phyloP scores from a whole-genome alignment of 1,284 basidiomycete genomes.

The Ceratobasidium papillatum region DNA sequence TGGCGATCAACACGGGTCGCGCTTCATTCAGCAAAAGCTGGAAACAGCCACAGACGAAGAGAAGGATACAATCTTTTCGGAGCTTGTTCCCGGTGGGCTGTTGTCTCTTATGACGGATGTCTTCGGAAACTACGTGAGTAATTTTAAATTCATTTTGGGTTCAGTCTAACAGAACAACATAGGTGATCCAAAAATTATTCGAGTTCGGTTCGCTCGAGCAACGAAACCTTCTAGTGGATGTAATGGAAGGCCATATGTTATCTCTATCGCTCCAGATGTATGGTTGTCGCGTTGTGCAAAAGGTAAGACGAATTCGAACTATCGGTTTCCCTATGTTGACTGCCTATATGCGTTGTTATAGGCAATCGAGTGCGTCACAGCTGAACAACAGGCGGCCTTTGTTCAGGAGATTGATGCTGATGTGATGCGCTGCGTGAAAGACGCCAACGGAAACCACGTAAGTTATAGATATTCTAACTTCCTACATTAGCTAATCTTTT shows the following conservation, averaged over 20 bases:
- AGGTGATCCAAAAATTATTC: slow-evolving; percentile 96
- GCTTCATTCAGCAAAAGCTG: slow-evolving; percentile 88
- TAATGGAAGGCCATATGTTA: slow-evolving; percentile 84
- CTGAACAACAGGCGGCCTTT: slow-evolving; percentile 78
- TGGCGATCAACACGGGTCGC: slow-evolving; percentile 91
- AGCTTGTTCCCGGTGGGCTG: slow-evolving; percentile 82
- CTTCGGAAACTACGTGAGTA: slow-evolving; percentile 92
- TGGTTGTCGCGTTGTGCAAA: slow-evolving; percentile 92
- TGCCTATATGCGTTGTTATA: slow-evolving; percentile 51
- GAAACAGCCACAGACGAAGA: slow-evolving; percentile 80
- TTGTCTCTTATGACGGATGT: slow-evolving; percentile 90
- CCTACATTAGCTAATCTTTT: not conserved
- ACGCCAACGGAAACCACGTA: slow-evolving; percentile 96
- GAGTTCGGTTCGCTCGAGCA: slow-evolving; percentile 86
- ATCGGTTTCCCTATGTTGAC: not conserved
- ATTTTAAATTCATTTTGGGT: not conserved
- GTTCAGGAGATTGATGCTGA: slow-evolving; percentile 84
- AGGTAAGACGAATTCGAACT: slow-evolving; percentile 58
- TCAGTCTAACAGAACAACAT: slow-evolving; percentile 34
- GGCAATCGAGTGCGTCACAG: slow-evolving; percentile 85
- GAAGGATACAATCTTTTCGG: slow-evolving; percentile 85
- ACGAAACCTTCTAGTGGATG: slow-evolving; percentile 72
- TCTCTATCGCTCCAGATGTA: slow-evolving; percentile 92
- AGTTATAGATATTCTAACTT: slow-evolving; percentile 46
- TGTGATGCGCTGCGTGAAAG: slow-evolving; percentile 88